These are phyloP conservation scores for Thelonectria olida DNA, from an alignment of 2,329 filamentous ascomycete genomes.

Conservation along the genomic window DNA sequence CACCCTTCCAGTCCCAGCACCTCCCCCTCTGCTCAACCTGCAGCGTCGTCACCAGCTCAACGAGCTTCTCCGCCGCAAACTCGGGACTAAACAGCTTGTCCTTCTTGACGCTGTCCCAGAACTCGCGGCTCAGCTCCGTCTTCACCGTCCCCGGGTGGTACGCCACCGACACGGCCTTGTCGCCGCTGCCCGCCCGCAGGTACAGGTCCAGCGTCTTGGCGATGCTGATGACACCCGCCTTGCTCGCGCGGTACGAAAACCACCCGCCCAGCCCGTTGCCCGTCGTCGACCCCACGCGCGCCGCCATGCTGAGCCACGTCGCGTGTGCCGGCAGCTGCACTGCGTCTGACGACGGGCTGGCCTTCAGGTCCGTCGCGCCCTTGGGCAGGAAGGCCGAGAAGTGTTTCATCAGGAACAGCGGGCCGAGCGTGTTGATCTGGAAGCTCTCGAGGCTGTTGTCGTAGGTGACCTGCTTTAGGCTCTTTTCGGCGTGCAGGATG, in stretches of 20 bases:
- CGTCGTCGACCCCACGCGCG: slow-evolving; percentile 77
- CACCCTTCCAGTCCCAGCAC: slow-evolving; percentile 76
- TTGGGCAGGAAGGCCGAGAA: slow-evolving; percentile 75
- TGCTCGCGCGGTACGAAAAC: slow-evolving; percentile 83
- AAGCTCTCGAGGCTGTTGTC: slow-evolving; percentile 73
- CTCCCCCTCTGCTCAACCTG: slow-evolving; percentile 63
- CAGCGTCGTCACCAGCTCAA: slow-evolving; percentile 65
- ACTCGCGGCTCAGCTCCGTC: slow-evolving; percentile 77
- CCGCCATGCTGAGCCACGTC: slow-evolving; percentile 79
- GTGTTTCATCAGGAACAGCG: slow-evolving; percentile 80
- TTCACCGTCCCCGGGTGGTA: slow-evolving; percentile 85
- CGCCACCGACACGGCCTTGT: slow-evolving; percentile 72
- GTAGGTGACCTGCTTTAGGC: slow-evolving; percentile 70
- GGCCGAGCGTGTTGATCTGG: slow-evolving; percentile 77
- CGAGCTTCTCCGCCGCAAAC: slow-evolving; percentile 71
- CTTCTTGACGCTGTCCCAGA: slow-evolving; percentile 72
- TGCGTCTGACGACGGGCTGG: slow-evolving; percentile 25
- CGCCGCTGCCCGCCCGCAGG: slow-evolving; percentile 64
- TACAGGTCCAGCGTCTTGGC: slow-evolving; percentile 77
- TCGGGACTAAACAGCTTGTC: slow-evolving; percentile 73
- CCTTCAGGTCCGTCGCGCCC: slow-evolving; percentile 48
- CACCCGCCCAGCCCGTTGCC: slow-evolving; percentile 81
- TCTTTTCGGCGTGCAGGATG: slow-evolving; percentile 77
- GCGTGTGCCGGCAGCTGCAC: slow-evolving; percentile 60
- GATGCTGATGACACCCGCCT: slow-evolving; percentile 77